These are phyloP conservation scores for Trichoderma erinaceum DNA, from an alignment of 495 filamentous ascomycete genomes.

Conservation along the genomic window DNA sequence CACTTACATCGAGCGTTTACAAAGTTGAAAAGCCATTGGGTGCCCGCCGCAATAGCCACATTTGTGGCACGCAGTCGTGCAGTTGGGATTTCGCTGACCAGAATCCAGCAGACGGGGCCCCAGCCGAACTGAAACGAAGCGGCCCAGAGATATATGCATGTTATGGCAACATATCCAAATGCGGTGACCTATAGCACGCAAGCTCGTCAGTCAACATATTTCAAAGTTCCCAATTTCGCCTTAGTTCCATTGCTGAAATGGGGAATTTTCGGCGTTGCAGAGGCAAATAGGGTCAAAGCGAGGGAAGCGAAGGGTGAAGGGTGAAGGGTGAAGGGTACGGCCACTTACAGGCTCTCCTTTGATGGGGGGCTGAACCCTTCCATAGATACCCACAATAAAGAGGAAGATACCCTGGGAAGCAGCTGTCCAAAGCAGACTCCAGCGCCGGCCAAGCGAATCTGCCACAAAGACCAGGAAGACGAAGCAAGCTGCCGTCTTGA, in stretches of 20 bases:
- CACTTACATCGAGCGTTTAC: conserved; percentile 46
- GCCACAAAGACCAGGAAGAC: conserved; percentile 64
- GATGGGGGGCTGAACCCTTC: conserved; percentile 57
- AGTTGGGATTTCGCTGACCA: conserved; percentile 66
- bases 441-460: conserved; percentile 63
- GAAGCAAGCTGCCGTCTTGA: conserved; percentile 51
- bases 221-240: not conserved
- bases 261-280: no score
- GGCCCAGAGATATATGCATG: conserved; percentile 46
- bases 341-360: conserved; percentile 28
- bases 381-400: conserved; percentile 68
- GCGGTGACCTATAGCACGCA: conserved; percentile 36
- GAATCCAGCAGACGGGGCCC: conserved; percentile 71
- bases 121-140: conserved; percentile 60
- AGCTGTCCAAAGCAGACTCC: conserved; percentile 65
- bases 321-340: not conserved
- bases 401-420: conserved; percentile 60
- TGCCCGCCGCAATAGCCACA: conserved; percentile 59
- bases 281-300: no score
- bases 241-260: no score
- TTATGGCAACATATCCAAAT: conserved; percentile 58
- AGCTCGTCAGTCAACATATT: not conserved
- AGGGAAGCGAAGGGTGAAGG: not conserved
- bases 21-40: conserved; percentile 62
- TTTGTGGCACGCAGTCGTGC: conserved; percentile 61